phyloP scores from a whole-genome alignment of 2,329 filamentous ascomycete genomes.

The Sarocladium kiliense region DNA sequence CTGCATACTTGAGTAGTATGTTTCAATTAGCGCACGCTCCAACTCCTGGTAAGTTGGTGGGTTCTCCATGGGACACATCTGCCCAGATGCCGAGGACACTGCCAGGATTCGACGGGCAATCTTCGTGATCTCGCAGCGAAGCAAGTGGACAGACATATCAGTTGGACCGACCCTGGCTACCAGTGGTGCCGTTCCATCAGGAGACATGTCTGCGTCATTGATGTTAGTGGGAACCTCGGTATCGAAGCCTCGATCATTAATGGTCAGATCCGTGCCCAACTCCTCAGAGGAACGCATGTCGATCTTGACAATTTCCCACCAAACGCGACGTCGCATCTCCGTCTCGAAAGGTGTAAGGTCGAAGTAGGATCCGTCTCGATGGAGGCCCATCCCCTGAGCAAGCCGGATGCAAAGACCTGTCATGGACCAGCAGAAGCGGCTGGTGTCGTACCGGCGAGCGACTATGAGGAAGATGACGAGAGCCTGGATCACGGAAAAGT shows the following conservation, averaged over 20 bases:
- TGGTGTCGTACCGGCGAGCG: conserved; percentile 40
- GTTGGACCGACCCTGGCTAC: conserved; percentile 43
- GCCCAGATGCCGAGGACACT: conserved; percentile 27
- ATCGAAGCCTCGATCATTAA: conserved; percentile 37
- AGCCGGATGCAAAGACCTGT: conserved; percentile 54
- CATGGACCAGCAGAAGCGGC: conserved; percentile 55
- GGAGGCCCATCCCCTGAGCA: conserved; percentile 55
- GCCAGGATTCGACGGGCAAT: conserved; percentile 31
- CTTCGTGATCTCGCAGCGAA: conserved; percentile 47
- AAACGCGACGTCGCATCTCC: conserved; percentile 55
- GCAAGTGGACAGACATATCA: conserved; percentile 42
- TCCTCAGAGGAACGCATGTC: conserved; percentile 53
- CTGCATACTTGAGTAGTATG: conserved; percentile 46
- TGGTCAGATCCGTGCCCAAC: conserved; percentile 41
- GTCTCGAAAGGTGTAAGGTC: conserved; percentile 52
- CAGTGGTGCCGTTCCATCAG: conserved; percentile 42
- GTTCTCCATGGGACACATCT: conserved; percentile 18
- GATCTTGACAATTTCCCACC: conserved; percentile 55
- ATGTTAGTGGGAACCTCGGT: conserved; percentile 45
- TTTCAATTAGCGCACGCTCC: conserved; percentile 43
- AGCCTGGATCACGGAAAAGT: conserved; percentile 53
- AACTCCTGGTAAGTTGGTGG: not conserved
- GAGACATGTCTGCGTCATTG: conserved; percentile 42
- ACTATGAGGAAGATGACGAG: conserved; percentile 51
- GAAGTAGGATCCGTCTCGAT: conserved; percentile 48